Base-by-base conservation (phyloP, 108 stramenopile genomes). In the Nannochloropsis oceanica region DNA sequence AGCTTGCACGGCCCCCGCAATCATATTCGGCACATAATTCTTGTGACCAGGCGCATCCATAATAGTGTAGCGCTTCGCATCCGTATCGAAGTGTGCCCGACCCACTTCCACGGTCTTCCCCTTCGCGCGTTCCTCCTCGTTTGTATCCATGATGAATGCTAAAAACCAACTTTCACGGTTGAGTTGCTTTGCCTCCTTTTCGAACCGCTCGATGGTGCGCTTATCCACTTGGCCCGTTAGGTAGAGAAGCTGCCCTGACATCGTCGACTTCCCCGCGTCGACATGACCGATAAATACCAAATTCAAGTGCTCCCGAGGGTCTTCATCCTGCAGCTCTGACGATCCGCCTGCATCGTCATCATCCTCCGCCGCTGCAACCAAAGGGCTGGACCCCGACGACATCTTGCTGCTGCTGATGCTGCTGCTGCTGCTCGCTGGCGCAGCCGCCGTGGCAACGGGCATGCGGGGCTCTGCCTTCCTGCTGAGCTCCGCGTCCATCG, bases 21-120 rank as follows among this genome's bases (percentile, higher is more conserved):
- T 99, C 99, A 99, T 99, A 88, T 99, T 96, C 34, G 99, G 99
- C 27, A 99, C 99, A 86, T 98, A 98, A 87, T 95, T 97, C 92
- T 99, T 99, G 92, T 99, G 99, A 0, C 99, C 99, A 8, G 99
- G 99, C 11, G 99, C 99, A 92, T 99, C 99, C 90, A 99, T 86
- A 83, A 99, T 99, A 26, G 99, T 98, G 93, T 97, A 98, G 59
- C 99, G 93, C 89, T 96, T 96, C 79, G 79, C 80, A 11, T 93
- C 94, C 12, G 97, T 99, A 84, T 97, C 95, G 88, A 99, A 98
- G 83, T 94, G 94, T 9, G 99, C 98, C 43, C 97, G 93, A 25
- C 99, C 99, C 14, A 99, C 98, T 87, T 99, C 99, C 0, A 99
- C 98, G 11, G 99, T 99, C 91, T 96, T 99, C 43, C 99, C 99